Evolutionary conservation across 768 basidiomycete genomes (phyloP).

Genomic region (Mycena galopus): DNA sequence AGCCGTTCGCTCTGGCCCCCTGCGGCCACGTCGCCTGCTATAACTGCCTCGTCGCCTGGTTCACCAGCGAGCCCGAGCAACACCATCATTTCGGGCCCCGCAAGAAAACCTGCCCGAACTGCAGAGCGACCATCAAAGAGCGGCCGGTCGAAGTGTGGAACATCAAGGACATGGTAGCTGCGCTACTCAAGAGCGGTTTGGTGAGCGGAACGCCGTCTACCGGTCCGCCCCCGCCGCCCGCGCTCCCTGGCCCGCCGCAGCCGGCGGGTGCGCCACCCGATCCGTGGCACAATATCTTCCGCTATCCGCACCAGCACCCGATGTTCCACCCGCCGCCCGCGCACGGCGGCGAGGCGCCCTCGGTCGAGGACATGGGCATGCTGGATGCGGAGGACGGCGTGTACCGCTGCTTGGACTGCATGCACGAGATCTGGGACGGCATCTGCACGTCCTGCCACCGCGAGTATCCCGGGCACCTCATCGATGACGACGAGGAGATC

Average conservation of each 20-base stretch:
- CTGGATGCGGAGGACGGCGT: constrained; percentile 82
- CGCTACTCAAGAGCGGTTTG: constrained; percentile 67
- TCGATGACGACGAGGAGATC: constrained; percentile 42
- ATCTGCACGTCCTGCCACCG: constrained; percentile 74
- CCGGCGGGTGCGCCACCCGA: constrained; percentile 50
- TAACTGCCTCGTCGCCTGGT: constrained; percentile 82
- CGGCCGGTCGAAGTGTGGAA: constrained; percentile 81
- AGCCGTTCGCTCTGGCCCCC: constrained; percentile 80
- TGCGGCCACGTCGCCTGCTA: constrained; percentile 84
- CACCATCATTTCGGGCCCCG: constrained; percentile 62
- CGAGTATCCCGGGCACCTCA: constrained; percentile 67
- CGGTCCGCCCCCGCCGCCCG: constrained; percentile 44
- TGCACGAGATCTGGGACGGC: constrained; percentile 84
- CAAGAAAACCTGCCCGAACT: constrained; percentile 80
- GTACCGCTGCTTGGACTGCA: constrained; percentile 81
- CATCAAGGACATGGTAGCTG: constrained; percentile 73
- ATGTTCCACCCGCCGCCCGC: constrained; percentile 33
- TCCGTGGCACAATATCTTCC: constrained; percentile 79
- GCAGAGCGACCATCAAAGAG: constrained; percentile 69
- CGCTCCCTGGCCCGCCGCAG: constrained; percentile 39
- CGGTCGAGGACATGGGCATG: constrained; percentile 66
- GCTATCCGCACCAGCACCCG: constrained; percentile 44
- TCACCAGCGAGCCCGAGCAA: constrained; percentile 64
- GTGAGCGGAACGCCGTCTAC: constrained; percentile 47
- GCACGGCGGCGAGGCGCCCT: constrained; percentile 40